These are phyloP conservation scores for Botrytis fabae DNA, from an alignment of 2,329 filamentous ascomycete genomes.

Conservation along the genomic window DNA sequence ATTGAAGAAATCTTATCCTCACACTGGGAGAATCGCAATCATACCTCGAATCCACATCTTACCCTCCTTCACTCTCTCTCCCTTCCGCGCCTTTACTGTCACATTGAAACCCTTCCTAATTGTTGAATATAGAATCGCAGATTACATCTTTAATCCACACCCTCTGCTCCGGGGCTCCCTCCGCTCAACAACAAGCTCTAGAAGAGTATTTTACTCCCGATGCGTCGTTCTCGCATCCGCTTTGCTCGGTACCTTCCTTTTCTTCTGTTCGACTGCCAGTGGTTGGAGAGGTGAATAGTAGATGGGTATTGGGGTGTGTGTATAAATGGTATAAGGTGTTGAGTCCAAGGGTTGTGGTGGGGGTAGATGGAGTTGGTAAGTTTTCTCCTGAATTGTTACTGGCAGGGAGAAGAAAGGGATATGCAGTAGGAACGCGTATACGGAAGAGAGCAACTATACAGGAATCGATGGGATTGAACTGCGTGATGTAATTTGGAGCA, in stretches of 20 bases:
- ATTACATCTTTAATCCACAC: conserved; percentile 65
- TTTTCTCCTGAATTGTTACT: conserved; percentile 5
- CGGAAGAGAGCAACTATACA: not conserved
- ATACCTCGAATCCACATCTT: not conserved
- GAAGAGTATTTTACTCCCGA: conserved; percentile 71
- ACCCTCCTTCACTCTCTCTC: not conserved
- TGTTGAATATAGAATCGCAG: conserved; percentile 49
- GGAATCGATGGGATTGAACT: not conserved
- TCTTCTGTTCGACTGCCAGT: conserved; percentile 46
- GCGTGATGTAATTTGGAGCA: not conserved
- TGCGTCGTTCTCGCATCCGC: conserved; percentile 75
- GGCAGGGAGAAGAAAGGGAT: not conserved
- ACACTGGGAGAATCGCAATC: not conserved
- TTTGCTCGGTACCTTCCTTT: conserved; percentile 67
- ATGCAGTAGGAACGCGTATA: too few species aligned
- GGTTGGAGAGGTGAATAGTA: conserved; percentile 55
- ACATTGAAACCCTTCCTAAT: not conserved
- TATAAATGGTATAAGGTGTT: conserved; percentile 86
- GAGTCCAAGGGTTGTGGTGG: conserved; percentile 69
- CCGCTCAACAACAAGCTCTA: conserved; percentile 64
- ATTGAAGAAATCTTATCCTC: not conserved
- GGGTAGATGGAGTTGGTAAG: conserved; percentile 59
- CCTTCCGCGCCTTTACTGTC: not conserved
- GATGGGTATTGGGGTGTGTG: conserved; percentile 66
- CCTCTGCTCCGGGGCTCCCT: conserved; percentile 66